Base-by-base conservation (phyloP, 129 eudicot genomes). In the Pseudognaphalium luteoalbum region DNA sequence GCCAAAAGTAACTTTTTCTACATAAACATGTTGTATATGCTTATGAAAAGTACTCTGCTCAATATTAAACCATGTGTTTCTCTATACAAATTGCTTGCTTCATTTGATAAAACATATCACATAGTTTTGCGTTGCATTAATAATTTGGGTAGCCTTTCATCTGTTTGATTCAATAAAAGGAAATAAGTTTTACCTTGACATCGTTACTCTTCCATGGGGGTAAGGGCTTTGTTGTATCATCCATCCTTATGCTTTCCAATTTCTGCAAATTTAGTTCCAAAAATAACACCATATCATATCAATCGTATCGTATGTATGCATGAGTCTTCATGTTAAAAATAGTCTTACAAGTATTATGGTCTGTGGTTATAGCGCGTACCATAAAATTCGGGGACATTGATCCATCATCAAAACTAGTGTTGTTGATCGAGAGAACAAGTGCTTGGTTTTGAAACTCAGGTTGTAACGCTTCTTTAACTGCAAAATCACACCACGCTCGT, bases 131-230 rank as follows among this genome's bases (percentile, higher is more conserved):
- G 4, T 59, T 22, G 66, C 7, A n/a, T 21, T 22, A 60, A 15
- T 25, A 25, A 25, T 22, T 60, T 60, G 6, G 34, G 29, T 25
- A 41, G 22, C 20, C 30, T 15, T 6, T 16, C 16, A 73, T 12
- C 16, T 5, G 37, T 16, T 61, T 2, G 69, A 25, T 25, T 29
- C 17, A 14, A 65, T 65, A 32, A 65, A 41, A 56, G 19, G 75
- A 56, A 56, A 56, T 14, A 76, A 30, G 2, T 56, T 19, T 79
- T 83, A 93, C 98, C 98, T 91, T 91, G 22, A 94, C 88, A 81
- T 94, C 97, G 77, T 89, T 91, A 37, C 93, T 83, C 87, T 86
- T 88, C 97, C 97, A 91, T 73, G 93, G 83, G 17, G 97, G 96
- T 68, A 86, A 63, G 74, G 87, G 80, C 67, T 70, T 84, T 66